Percentiles rank a stretch among this genome's conserved stretches.
Conservation (phyloP, 2,329 filamentous ascomycete species). For the Penicillium expansum region DNA sequence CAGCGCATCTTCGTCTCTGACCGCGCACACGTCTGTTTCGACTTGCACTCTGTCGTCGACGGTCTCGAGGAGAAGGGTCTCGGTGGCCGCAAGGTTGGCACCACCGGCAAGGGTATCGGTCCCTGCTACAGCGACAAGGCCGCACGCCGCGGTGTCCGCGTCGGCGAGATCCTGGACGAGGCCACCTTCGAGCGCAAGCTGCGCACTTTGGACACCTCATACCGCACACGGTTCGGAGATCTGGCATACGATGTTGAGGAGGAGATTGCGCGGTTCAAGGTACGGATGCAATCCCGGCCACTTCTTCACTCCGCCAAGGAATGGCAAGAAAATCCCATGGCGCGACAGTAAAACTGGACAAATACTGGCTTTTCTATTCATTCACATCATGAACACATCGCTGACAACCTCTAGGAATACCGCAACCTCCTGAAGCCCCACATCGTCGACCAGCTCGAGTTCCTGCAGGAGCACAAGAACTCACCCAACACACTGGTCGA, state of each 20-base stretch:
- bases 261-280: conserved; percentile 58
- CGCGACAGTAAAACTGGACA: not conserved
- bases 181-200: conserved; percentile 55
- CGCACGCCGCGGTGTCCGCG: conserved; percentile 56
- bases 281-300: conserved; percentile 23
- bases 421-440: conserved; percentile 38
- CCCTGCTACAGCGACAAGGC: conserved; percentile 65
- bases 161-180: conserved; percentile 59
- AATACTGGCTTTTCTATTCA: not conserved
- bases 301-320: not conserved
- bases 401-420: conserved; percentile 31
- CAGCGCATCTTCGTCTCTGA: conserved; percentile 48
- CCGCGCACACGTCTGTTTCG: conserved; percentile 47
- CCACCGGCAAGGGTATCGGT: conserved; percentile 51
- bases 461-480: conserved; percentile 55
- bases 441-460: conserved; percentile 48
- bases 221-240: conserved; percentile 58
- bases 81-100: conserved; percentile 48
- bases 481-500: conserved; percentile 59
- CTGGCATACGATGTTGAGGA: conserved; percentile 59
- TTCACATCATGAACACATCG: not conserved
- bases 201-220: conserved; percentile 51
- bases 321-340: not conserved
- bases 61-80: conserved; percentile 46
- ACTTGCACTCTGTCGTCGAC: conserved; percentile 47